Conservation (phyloP, 169 alveolate species). For the Amoebophrya sp. region DNA sequence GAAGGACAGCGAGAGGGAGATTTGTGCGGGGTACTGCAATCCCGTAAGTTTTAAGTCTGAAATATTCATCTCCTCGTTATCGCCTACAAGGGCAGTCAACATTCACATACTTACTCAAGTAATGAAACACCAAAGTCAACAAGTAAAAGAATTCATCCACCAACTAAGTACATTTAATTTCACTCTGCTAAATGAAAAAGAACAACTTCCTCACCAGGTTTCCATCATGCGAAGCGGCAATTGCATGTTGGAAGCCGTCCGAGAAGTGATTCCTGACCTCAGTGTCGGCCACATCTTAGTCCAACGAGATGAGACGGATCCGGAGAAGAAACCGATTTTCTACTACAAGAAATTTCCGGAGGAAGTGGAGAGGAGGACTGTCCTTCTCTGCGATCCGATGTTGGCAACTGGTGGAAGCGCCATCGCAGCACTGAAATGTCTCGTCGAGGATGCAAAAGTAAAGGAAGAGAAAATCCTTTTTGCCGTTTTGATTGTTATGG, state of each 20-base stretch:
- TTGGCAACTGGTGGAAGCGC: constrained; percentile 69
- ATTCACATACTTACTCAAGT: too few species aligned
- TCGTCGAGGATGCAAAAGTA: constrained; percentile 53
- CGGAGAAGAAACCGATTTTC: background rate
- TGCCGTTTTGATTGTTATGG: constrained; percentile 57
- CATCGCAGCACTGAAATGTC: constrained; percentile 49
- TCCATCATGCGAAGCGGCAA: constrained; percentile 35
- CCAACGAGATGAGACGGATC: constrained; percentile 31
- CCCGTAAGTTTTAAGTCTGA: too few species aligned
- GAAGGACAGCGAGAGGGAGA: background rate
- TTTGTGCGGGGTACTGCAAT: too few species aligned
- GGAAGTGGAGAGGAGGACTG: constrained; percentile 40
- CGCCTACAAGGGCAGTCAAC: too few species aligned
- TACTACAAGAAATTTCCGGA: constrained; percentile 53
- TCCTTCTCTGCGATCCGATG: constrained; percentile 68
- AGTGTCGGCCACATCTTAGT: constrained; percentile 33
- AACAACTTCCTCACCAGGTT: too few species aligned
- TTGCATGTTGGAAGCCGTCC: constrained; percentile 33
- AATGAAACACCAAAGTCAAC: too few species aligned
- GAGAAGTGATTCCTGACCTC: constrained; percentile 31
- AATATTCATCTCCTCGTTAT: too few species aligned
- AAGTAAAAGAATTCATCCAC: too few species aligned
- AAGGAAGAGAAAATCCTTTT: constrained; percentile 57
- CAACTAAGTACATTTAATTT: too few species aligned
- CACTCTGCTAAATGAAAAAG: too few species aligned